Base-by-base conservation (phyloP, 371 early-diverging fungal species). In the Mortierella sp. region DNA sequence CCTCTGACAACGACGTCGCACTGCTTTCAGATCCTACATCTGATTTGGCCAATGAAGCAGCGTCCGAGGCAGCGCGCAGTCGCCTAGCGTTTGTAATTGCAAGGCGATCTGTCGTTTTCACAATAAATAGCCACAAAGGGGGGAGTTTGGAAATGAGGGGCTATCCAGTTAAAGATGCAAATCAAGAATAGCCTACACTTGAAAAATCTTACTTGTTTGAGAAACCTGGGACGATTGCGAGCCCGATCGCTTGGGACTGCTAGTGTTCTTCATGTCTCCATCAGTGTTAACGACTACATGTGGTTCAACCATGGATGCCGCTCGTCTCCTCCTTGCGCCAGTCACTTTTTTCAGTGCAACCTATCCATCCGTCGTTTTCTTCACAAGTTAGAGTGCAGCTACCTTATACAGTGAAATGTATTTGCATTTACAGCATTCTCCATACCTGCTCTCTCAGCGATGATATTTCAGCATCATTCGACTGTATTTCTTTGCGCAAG, bases 391-490 rank as follows among this genome's bases (percentile, higher is more conserved):
- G n/a, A n/a, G n/a, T n/a, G n/a, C n/a, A n/a, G n/a, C n/a, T n/a
- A n/a, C n/a, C n/a, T n/a, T n/a, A n/a, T n/a, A n/a, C n/a, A n/a
- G n/a, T n/a, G n/a, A n/a, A n/a, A n/a, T n/a, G n/a, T n/a, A n/a
- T n/a, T n/a, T n/a, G n/a, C n/a, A n/a, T n/a, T n/a, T n/a, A 17
- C 17, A 61, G 42, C 4, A 12, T n/a, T 19, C n/a, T n/a, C 54
- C 9, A n/a, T 67, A 76, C 76, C 59, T 83, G 80, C 28, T 80
- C 81, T 19, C 70, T 59, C 37, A 83, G 57, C 0, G 79, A 71
- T 5, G 68, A 81, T 19, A 83, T 80, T 55, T 91, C 91, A 31
- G 86, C 86, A 51, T 88, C 90, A 23, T 85, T 83, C 37, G 85
- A 82, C 34, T 87, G 87, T 19, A 88, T 68, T 4, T 86, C 83